Evolutionary conservation across 140 eudicot species (phyloP).

Genomic region (Oenanthe javanica): DNA sequence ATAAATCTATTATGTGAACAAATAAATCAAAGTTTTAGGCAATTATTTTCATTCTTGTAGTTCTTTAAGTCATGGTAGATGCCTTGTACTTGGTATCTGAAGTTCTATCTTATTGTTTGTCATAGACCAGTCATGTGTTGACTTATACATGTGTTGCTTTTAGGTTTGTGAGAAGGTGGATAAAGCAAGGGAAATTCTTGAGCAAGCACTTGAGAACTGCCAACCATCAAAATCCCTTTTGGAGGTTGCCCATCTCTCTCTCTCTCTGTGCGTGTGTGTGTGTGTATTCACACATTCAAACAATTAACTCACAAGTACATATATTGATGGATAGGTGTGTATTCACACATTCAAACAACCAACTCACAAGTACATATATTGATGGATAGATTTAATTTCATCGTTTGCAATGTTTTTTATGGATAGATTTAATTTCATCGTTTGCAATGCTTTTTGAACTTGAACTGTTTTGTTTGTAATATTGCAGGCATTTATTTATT

Average conservation of each 20-base stretch:
- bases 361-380: too few relatives aligned
- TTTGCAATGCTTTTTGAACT: neutral
- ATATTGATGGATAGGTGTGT: too few relatives aligned
- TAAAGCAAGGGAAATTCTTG: slow-evolving; percentile 84
- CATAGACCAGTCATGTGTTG: neutral
- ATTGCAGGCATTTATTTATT: slow-evolving; percentile 79
- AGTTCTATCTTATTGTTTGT: neutral
- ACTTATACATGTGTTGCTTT: neutral
- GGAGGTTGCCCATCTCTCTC: slow-evolving; percentile 52
- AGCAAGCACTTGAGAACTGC: slow-evolving; percentile 58
- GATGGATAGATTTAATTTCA: too few relatives aligned
- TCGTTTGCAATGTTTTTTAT: too few relatives aligned
- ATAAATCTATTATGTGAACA: neutral
- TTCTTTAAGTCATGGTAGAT: neutral
- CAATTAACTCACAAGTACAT: neutral
- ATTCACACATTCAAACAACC: too few relatives aligned
- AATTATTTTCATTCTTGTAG: neutral
- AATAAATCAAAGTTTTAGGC: neutral
- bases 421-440: neutral
- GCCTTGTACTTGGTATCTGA: neutral
- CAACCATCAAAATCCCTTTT: slow-evolving; percentile 82
- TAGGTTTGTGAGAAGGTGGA: slow-evolving; percentile 78
- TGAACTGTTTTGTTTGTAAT: slow-evolving; percentile 11
- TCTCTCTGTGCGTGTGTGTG: neutral
- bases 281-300: neutral